Percentiles rank a stretch among this genome's conserved stretches.
These are phyloP conservation scores for Gastrodia elata DNA, from an alignment of 106 monocot genomes.

Conservation along the genomic window DNA sequence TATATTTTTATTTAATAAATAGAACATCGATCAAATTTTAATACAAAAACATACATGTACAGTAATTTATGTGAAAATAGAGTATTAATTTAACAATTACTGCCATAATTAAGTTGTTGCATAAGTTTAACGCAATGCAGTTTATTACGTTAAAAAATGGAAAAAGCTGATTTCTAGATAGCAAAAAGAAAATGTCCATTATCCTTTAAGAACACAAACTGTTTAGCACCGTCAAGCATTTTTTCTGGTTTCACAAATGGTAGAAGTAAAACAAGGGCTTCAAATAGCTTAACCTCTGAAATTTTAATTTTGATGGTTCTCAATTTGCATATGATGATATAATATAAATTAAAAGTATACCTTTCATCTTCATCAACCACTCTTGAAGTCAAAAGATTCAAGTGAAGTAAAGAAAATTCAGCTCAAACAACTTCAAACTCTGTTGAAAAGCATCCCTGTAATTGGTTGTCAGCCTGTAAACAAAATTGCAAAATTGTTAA, in stretches of 20 bases:
- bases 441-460: background rate
- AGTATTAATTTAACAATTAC: background rate
- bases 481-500: background rate
- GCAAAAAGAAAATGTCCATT: background rate
- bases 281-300: background rate
- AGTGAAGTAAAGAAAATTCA: background rate
- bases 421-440: background rate
- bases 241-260: background rate
- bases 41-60: background rate
- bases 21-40: background rate
- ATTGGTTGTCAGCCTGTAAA: background rate
- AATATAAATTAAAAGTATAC: background rate
- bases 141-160: background rate
- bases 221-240: background rate
- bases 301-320: background rate
- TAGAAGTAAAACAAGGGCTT: background rate
- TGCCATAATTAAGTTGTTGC: background rate
- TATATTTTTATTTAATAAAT: background rate
- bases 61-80: background rate
- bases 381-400: background rate
- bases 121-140: background rate
- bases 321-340: background rate
- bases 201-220: background rate
- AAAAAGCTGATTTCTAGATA: background rate
- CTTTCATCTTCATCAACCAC: slow-evolving; percentile 4